Base-by-base conservation (phyloP, 805 yeast species). In the Wickerhamomyces rabaulensis region DNA sequence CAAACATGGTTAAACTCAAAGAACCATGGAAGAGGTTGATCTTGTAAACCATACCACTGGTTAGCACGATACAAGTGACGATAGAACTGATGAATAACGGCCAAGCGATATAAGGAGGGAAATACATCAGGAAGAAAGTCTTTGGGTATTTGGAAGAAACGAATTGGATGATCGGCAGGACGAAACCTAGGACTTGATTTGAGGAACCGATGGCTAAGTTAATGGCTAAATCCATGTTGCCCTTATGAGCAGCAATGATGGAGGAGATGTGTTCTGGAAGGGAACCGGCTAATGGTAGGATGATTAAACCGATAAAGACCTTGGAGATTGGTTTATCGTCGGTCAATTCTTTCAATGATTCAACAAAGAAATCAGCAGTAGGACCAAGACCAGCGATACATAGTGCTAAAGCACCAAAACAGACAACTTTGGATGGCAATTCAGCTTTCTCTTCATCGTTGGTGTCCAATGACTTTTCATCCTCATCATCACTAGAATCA, bases 191-290 rank as follows among this genome's bases (percentile, higher is more conserved):
- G 9, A 56, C 56, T 39, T 56, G 60, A 38, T 54, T 56, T 9
- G 57, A 52, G 15, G 53, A 48, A 0, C 56, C 60, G 5, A 56
- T 51, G 16, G 55, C 41, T 20, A 56, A 35, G 41, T 53, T 54
- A 2, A 56, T 29, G 6, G 60, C 47, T 2, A 56, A 38, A 31
- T 56, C 60, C 50, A 56, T 46, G 26, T 53, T 52, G 3, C 58
- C 57, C 43, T 52, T 56, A 38, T 49, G 49, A 3, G 60, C 60
- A 43, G 51, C 45, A 37, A 51, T 42, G 21, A 56, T 40, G 1
- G 58, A 51, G 6, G 60, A 54, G 21, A 53, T 47, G 35, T 56
- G 60, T 39, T 56, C 60, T 4, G 60, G 60, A 9, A 56, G 27
- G 6, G 58, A 54, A 27, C 60, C 60, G 2, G 58, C 60, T 15